phyloP scores from a whole-genome alignment of 371 early-diverging fungal species.

The Lichtheimia corymbifera region DNA sequence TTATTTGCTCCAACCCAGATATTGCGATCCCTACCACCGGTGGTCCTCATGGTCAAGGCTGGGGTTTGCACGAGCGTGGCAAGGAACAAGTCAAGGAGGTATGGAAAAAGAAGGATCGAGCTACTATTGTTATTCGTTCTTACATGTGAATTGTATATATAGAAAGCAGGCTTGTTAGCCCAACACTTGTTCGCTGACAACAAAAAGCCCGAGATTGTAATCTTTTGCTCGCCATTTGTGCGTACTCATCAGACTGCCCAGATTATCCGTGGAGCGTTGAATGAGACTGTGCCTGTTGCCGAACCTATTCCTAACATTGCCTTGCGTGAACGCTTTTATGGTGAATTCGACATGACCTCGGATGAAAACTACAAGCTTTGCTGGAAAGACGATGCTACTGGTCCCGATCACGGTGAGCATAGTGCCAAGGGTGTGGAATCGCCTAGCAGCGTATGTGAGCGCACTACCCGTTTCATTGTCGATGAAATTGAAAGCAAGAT shows the following conservation, averaged over 20 bases:
- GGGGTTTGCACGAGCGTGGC: conserved; percentile 46
- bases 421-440: conserved; percentile 34
- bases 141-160: neutral
- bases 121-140: neutral
- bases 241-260: conserved; percentile 48
- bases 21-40: conserved; percentile 49
- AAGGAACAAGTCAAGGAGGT: conserved; percentile 45
- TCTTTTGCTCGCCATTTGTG: conserved; percentile 50
- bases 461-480: conserved; percentile 38
- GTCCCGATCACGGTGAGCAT: conserved; percentile 45
- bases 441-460: conserved; percentile 39
- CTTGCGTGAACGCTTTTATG: conserved; percentile 47
- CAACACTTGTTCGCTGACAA: conserved; percentile 28
- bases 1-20: conserved; percentile 50
- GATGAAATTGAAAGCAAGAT: conserved; percentile 40
- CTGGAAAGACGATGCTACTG: conserved; percentile 39
- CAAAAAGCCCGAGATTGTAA: conserved; percentile 23
- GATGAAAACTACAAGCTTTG: conserved; percentile 41
- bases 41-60: conserved; percentile 46
- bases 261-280: conserved; percentile 35
- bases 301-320: conserved; percentile 21
- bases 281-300: conserved; percentile 18
- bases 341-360: conserved; percentile 40
- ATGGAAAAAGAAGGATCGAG: neutral
- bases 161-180: conserved; percentile 34